A percentile compares a stretch with the other conserved stretches of the same genome.
Conservation (phyloP, 2,329 filamentous ascomycete species). For the Fusarium zealandicum region DNA sequence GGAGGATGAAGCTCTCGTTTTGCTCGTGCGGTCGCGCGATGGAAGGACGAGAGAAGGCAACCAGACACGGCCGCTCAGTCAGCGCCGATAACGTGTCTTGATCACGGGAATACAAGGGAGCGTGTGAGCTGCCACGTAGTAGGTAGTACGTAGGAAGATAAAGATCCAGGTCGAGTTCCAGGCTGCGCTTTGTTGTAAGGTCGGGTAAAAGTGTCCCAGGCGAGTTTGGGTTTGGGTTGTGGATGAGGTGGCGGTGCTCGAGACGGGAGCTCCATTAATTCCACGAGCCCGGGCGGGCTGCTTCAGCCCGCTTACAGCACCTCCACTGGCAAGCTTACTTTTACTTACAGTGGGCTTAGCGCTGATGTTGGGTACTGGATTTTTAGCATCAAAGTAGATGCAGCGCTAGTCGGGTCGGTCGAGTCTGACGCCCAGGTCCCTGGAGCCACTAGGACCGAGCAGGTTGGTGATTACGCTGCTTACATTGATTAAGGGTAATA, state of each 20-base stretch:
- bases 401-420: not conserved
- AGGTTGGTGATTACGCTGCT: no score
- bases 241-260: slow-evolving; percentile 29
- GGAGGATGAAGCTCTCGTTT: not conserved
- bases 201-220: no score
- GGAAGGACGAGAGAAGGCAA: not conserved
- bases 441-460: not conserved
- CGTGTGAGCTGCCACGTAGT: no score
- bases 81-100: not conserved
- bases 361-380: slow-evolving; percentile 22
- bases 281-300: slow-evolving; percentile 4
- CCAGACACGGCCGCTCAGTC: not conserved
- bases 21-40: slow-evolving; percentile 12
- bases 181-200: not conserved
- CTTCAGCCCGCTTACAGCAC: slow-evolving; percentile 4
- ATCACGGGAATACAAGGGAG: no score
- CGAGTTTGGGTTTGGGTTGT: slow-evolving; percentile 1
- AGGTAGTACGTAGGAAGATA: no score
- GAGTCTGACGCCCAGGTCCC: not conserved
- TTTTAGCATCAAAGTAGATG: slow-evolving; percentile 27
- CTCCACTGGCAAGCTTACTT: no score
- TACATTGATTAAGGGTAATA: no score
- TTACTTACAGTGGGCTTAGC: slow-evolving; percentile 29
- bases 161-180: no score
- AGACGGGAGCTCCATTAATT: no score